Base-by-base conservation (phyloP, 257 asterid species). In the Nicotiana knightiana region DNA sequence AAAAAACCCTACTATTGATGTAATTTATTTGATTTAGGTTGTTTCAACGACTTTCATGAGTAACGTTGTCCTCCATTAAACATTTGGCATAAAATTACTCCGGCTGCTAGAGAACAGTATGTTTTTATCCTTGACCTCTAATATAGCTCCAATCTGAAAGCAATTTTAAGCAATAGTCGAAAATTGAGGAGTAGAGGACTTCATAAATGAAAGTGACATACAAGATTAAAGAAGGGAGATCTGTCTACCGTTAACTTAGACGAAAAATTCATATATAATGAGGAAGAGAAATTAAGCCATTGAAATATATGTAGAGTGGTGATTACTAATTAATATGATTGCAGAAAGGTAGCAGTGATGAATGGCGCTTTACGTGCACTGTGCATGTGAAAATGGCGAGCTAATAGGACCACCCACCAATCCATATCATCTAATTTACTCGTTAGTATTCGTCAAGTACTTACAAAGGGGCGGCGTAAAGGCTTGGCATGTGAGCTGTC, bases 401-500 rank as follows among this genome's bases (percentile, higher is more conserved):
- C 16, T 4, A 17, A n/a, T 4, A 68, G 57, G 77, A 68, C 77
- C 77, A 68, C 77, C 32, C 28, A 37, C 76, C 32, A 30, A 3
- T 9, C 48, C 4, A 37, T 10, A 2, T 30, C 26, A 24, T 26
- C 5, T 26, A 63, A 12, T 26, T 63, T 59, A 65, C 1, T 13
- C 46, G 7, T 0, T 17, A 16, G 32, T 1, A 55, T 53, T 59
- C 65, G 13, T 59, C 65, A 59, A 21, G 9, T 59, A 59, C 15
- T 59, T 59, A 24, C 8, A 26, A 62, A 62, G 67, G 54, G 33
- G 35, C 67, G 32, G 35, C 67, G 35, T 21, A 43, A 70, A 21
- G 12, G 35, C 58, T 70, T 70, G 32, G 46, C 78, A 43, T n/a
- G 59, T 70, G 78, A 43, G 78, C 37, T 70, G 77, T 70, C 58